Evolutionary conservation across 805 yeast species (phyloP).

Genomic region (Cyberlindnera petersonii): DNA sequence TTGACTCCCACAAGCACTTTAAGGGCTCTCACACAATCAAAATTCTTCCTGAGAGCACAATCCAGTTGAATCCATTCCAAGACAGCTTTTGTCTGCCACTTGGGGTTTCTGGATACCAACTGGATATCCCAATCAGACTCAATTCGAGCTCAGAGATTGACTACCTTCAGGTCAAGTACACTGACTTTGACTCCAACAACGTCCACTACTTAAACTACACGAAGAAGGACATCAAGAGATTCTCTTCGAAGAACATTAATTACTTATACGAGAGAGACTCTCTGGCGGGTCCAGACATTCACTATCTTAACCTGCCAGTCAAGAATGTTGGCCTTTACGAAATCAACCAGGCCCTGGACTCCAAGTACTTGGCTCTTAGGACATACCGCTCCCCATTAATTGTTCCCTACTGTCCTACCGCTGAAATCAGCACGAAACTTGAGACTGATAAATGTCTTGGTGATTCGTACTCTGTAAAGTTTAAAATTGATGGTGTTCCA

Average conservation of each 20-base stretch:
- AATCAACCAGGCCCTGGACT: constrained; percentile 63
- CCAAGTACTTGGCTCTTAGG: constrained; percentile 56
- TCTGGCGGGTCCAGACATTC: constrained; percentile 34
- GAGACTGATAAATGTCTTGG: constrained; percentile 58
- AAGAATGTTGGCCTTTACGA: constrained; percentile 73
- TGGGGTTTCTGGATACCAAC: constrained; percentile 27
- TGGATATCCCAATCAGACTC: constrained; percentile 66
- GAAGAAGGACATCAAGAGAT: constrained; percentile 47
- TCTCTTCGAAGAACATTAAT: constrained; percentile 23
- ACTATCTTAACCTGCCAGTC: constrained; percentile 63
- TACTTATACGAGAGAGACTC: constrained; percentile 25
- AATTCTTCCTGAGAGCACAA: constrained; percentile 88
- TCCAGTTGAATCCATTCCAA: constrained; percentile 71
- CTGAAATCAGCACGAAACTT: constrained; percentile 40
- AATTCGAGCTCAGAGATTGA: constrained; percentile 77
- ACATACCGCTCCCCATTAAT: constrained; percentile 57
- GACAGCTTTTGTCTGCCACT: constrained; percentile 58
- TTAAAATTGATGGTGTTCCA: constrained; percentile 69
- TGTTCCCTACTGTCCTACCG: constrained; percentile 77
- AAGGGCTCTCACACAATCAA: constrained; percentile 84
- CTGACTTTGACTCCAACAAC: constrained; percentile 48
- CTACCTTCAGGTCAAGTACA: constrained; percentile 58
- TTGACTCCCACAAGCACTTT: constrained; percentile 46
- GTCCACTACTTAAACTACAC: constrained; percentile 50
- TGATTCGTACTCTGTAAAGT: constrained; percentile 45